Evolutionary conservation across 2,329 filamentous ascomycete species (phyloP).

Genomic region (Colletotrichum eremochloae): DNA sequence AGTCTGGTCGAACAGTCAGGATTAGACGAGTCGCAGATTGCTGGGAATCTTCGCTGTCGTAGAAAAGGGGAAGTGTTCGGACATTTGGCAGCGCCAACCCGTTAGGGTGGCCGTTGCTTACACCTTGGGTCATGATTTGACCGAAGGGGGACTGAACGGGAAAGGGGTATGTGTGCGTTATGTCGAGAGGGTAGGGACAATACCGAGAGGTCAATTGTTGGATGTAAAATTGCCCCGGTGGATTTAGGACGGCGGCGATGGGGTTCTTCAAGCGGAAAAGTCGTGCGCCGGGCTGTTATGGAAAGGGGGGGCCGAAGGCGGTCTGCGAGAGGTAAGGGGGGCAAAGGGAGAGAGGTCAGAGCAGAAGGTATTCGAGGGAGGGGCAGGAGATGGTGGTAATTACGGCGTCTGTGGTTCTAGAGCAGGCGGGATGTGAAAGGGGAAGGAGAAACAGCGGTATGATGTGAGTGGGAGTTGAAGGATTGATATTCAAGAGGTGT

Average conservation of each 20-base stretch:
- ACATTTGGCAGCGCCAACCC: conserved; percentile 59
- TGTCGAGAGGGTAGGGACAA: conserved; percentile 33
- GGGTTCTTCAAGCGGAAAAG: neutral
- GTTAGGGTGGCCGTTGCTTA: conserved; percentile 49
- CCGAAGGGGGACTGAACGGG: conserved; percentile 7
- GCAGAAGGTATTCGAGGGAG: conserved; percentile 17
- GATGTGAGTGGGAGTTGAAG: conserved; percentile 6
- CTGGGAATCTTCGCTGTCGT: conserved; percentile 82
- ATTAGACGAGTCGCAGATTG: conserved; percentile 85
- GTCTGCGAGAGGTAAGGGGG: conserved; percentile 18
- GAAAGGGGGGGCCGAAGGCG: conserved; percentile 17
- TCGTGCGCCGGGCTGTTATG: conserved; percentile 1
- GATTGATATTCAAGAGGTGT: conserved; percentile 32
- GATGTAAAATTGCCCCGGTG: conserved; percentile 5
- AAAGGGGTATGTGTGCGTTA: neutral
- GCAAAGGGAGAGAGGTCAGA: conserved; percentile 4
- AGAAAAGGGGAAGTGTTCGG: conserved; percentile 79
- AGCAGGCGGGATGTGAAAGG: neutral
- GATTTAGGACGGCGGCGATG: neutral
- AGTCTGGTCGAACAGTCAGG: conserved; percentile 84
- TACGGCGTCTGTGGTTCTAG: neutral
- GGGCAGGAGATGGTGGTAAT: neutral
- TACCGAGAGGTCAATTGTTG: conserved; percentile 33
- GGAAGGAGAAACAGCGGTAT: neutral
- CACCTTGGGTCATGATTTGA: conserved; percentile 40